phyloP scores from a whole-genome alignment of 805 yeast genomes.

The Vanderwaltozyma tropicalis region DNA sequence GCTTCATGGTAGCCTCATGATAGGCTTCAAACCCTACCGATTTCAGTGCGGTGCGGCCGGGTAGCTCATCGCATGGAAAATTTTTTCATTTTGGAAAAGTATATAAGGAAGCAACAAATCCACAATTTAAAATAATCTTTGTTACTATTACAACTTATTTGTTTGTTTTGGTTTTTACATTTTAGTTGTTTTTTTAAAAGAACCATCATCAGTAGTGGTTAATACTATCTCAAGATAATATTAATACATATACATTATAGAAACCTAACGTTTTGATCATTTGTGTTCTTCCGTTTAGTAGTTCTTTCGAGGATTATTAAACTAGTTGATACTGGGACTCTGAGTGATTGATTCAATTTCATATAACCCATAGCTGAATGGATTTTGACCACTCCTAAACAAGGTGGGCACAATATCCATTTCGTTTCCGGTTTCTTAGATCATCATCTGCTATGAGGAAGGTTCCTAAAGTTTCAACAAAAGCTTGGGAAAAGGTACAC shows the following conservation, averaged over 20 bases:
- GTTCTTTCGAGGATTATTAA: slow-evolving; percentile 4
- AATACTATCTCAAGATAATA: slow-evolving; percentile 34
- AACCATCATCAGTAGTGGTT: slow-evolving; percentile 34
- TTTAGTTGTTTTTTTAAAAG: slow-evolving; percentile 13
- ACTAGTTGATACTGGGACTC: slow-evolving; percentile 30
- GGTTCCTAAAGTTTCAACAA: slow-evolving; percentile 8
- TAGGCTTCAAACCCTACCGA: no score
- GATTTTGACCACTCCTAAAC: slow-evolving; percentile 30
- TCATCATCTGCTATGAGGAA: slow-evolving; percentile 24
- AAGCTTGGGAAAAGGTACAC: slow-evolving; percentile 17
- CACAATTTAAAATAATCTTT: background rate
- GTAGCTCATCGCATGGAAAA: no score
- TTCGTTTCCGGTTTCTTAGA: slow-evolving; percentile 36
- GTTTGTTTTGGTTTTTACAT: background rate
- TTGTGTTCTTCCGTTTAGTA: slow-evolving; percentile 17
- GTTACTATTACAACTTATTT: background rate
- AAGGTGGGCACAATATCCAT: slow-evolving; percentile 28
- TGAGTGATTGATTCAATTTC: slow-evolving; percentile 19
- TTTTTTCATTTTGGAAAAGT: slow-evolving; percentile 1
- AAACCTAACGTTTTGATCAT: slow-evolving; percentile 27
- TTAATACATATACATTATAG: slow-evolving; percentile 29
- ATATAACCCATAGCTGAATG: slow-evolving; percentile 33
- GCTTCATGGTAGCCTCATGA: no score
- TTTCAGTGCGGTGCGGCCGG: no score
- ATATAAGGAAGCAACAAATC: background rate